These are phyloP conservation scores for Saturnispora sekii DNA, from an alignment of 805 yeast species.

Conservation along the genomic window DNA sequence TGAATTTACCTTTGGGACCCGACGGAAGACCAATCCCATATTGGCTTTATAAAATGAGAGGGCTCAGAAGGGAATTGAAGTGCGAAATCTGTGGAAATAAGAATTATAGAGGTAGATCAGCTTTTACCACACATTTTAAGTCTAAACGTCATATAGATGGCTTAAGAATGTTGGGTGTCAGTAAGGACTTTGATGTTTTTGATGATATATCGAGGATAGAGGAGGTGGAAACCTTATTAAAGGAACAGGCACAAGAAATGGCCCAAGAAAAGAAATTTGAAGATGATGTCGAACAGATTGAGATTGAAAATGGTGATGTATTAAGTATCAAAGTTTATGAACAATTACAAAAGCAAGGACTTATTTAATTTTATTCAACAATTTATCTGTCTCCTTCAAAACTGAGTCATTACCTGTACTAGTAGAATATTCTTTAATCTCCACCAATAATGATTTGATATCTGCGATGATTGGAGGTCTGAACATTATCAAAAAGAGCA, in stretches of 20 bases:
- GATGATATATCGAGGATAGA: constrained; percentile 55
- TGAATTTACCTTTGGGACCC: constrained; percentile 67
- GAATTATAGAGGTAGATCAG: constrained; percentile 61
- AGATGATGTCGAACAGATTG: constrained; percentile 67
- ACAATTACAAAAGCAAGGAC: constrained; percentile 82
- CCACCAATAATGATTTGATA: constrained; percentile 40
- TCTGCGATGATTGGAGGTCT: constrained; percentile 70
- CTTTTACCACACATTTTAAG: constrained; percentile 68
- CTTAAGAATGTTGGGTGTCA: constrained; percentile 63
- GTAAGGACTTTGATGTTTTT: constrained; percentile 37
- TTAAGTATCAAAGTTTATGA: constrained; percentile 76
- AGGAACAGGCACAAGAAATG: neutral
- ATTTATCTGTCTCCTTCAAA: constrained; percentile 35
- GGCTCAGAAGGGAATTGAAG: constrained; percentile 56
- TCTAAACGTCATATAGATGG: constrained; percentile 66
- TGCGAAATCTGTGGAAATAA: constrained; percentile 86
- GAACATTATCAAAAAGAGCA: constrained; percentile 78
- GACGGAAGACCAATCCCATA: constrained; percentile 90
- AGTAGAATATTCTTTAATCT: constrained; percentile 32
- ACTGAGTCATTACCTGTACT: constrained; percentile 35
- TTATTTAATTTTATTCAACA: constrained; percentile 46
- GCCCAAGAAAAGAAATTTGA: constrained; percentile 27
- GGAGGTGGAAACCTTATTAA: constrained; percentile 58
- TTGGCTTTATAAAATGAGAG: constrained; percentile 89
- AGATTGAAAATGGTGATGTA: constrained; percentile 88